Percentiles rank a stretch among this genome's conserved stretches.
Evolutionary conservation across 768 basidiomycete genomes (phyloP).

Genomic region (Kwoniella sp.): DNA sequence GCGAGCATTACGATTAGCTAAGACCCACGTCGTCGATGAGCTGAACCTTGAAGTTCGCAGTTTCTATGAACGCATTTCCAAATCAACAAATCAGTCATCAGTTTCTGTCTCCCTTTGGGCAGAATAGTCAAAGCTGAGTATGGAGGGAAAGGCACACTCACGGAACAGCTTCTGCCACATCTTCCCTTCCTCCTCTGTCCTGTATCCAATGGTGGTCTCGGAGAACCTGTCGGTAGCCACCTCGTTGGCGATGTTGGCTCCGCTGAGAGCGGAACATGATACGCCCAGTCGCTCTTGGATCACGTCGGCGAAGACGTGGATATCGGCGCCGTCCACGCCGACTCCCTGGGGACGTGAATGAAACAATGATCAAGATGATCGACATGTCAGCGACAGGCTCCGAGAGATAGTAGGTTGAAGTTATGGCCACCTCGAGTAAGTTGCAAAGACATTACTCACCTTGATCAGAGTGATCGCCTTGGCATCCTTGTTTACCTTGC

Average conservation of each 20-base stretch:
- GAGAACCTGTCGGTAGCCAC: slow-evolving; percentile 59
- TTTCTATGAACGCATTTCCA: slow-evolving; percentile 18
- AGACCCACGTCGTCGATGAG: slow-evolving; percentile 57
- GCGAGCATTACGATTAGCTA: neutral
- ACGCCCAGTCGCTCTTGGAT: slow-evolving; percentile 58
- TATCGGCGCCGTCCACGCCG: slow-evolving; percentile 57
- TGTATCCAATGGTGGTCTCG: slow-evolving; percentile 61
- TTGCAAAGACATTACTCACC: slow-evolving; percentile 34
- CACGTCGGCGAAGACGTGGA: slow-evolving; percentile 59
- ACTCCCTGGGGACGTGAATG: slow-evolving; percentile 55
- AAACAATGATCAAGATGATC: slow-evolving; percentile 1
- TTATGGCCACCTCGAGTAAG: too few species aligned
- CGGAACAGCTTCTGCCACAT: slow-evolving; percentile 59
- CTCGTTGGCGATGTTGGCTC: slow-evolving; percentile 61
- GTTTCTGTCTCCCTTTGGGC: neutral
- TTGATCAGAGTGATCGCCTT: slow-evolving; percentile 60
- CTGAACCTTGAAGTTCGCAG: slow-evolving; percentile 58
- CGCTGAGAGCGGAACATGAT: slow-evolving; percentile 59
- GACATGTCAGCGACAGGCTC: neutral
- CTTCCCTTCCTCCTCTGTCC: slow-evolving; percentile 57
- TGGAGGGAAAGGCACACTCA: slow-evolving; percentile 19
- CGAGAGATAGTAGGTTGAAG: neutral
- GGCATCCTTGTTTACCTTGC: slow-evolving; percentile 55
- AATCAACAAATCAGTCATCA: neutral
- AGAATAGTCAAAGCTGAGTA: neutral